Evolutionary conservation across 352 stramenopile genomes (phyloP).

Genomic region (Phytophthora hibernalis): DNA sequence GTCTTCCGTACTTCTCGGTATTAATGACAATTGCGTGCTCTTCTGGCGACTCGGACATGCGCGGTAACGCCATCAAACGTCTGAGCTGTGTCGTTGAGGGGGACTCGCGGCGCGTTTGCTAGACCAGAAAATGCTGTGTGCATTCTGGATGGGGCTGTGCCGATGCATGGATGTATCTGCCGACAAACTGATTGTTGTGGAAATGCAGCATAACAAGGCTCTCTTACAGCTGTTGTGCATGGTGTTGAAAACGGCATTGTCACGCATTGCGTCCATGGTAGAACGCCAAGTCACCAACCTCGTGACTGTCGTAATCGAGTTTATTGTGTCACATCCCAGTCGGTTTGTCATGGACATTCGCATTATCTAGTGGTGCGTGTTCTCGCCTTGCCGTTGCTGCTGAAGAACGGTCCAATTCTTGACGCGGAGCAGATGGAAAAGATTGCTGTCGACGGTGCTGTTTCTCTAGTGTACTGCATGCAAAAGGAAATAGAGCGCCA

Average conservation of each 20-base stretch:
- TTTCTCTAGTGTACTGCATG: slow-evolving; percentile 85
- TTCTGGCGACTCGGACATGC: slow-evolving; percentile 49
- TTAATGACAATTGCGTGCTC: slow-evolving; percentile 71
- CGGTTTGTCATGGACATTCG: slow-evolving; percentile 63
- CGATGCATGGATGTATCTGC: slow-evolving; percentile 65
- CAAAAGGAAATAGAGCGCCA: slow-evolving; percentile 84
- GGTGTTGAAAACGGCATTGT: slow-evolving; percentile 65
- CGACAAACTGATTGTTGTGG: slow-evolving; percentile 36
- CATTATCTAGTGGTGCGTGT: slow-evolving; percentile 82
- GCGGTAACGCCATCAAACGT: slow-evolving; percentile 71
- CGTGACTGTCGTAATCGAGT: slow-evolving; percentile 74
- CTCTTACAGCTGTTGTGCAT: slow-evolving; percentile 75
- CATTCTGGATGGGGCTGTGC: slow-evolving; percentile 66
- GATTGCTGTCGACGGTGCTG: slow-evolving; percentile 67
- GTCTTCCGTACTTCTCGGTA: slow-evolving; percentile 63
- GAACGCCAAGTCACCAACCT: slow-evolving; percentile 74
- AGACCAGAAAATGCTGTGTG: slow-evolving; percentile 73
- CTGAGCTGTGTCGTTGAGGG: slow-evolving; percentile 69
- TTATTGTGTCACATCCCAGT: slow-evolving; percentile 61
- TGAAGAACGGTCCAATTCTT: slow-evolving; percentile 66
- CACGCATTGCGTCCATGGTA: slow-evolving; percentile 54
- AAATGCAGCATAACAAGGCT: slow-evolving; percentile 51
- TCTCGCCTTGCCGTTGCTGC: slow-evolving; percentile 66
- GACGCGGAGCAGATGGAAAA: slow-evolving; percentile 72
- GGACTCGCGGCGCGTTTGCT: slow-evolving; percentile 67